Evolutionary conservation across 1,284 basidiomycete species (phyloP).

Genomic region (Sparassis latifolia): DNA sequence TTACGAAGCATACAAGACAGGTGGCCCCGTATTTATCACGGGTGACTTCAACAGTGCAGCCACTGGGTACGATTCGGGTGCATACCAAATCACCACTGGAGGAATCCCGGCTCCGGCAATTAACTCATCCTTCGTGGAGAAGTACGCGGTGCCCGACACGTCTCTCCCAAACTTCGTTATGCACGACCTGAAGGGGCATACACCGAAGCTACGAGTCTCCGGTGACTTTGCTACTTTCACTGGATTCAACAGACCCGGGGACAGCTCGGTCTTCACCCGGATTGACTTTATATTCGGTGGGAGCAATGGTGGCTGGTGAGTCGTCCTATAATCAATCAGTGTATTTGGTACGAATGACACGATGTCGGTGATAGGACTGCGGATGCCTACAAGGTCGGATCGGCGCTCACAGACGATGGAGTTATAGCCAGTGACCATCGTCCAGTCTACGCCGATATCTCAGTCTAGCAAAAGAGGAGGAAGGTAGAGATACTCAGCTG

Average conservation of each 20-base stretch:
- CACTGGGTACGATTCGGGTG: constrained; percentile 37
- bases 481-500: too few relatives aligned
- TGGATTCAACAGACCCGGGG: constrained; percentile 37
- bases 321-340: constrained; percentile 4
- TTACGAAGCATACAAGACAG: constrained; percentile 37
- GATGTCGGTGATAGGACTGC: constrained; percentile 27
- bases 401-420: constrained; percentile 44
- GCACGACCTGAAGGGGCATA: constrained; percentile 38
- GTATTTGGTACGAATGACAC: background rate
- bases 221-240: constrained; percentile 51
- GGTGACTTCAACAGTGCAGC: constrained; percentile 53
- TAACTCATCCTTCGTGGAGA: constrained; percentile 36
- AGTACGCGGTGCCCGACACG: constrained; percentile 30
- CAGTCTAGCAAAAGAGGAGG: background rate
- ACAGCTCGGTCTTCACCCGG: constrained; percentile 32
- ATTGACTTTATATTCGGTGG: constrained; percentile 53
- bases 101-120: constrained; percentile 32
- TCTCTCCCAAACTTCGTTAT: constrained; percentile 34
- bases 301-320: constrained; percentile 42
- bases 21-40: constrained; percentile 38
- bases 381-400: constrained; percentile 34
- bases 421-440: constrained; percentile 52
- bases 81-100: constrained; percentile 47
- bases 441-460: constrained; percentile 40
- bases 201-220: constrained; percentile 37